Conservation (phyloP, 2,329 filamentous ascomycete species). For the Remersonia thermophila region DNA sequence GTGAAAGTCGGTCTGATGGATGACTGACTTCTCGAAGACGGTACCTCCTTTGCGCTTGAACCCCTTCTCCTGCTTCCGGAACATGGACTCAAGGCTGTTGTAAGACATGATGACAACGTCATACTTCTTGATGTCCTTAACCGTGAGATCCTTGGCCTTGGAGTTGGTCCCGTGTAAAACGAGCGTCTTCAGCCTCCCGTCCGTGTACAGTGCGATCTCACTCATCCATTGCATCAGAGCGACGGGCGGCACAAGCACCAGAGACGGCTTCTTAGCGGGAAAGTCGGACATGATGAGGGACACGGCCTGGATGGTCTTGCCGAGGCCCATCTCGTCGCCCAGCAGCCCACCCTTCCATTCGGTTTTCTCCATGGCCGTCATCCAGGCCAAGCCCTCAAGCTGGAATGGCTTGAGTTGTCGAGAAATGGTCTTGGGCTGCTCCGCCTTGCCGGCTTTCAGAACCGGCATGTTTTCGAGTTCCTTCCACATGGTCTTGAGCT, state of each 20-base stretch:
- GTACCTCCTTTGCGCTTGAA: constrained; percentile 70
- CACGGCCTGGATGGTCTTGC: constrained; percentile 96
- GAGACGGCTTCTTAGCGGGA: constrained; percentile 65
- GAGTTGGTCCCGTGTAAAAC: constrained; percentile 80
- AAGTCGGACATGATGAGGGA: constrained; percentile 98
- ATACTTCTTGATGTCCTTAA: constrained; percentile 65
- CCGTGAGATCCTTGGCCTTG: constrained; percentile 65
- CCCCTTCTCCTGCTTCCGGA: constrained; percentile 84
- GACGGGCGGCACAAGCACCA: constrained; percentile 85
- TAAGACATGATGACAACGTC: constrained; percentile 98
- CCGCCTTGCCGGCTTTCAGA: constrained; percentile 48
- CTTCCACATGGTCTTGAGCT: constrained; percentile 74
- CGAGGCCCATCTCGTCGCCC: constrained; percentile 97
- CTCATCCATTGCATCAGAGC: constrained; percentile 91
- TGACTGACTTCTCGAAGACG: constrained; percentile 65
- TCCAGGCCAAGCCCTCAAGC: constrained; percentile 87
- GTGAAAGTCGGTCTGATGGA: constrained; percentile 80
- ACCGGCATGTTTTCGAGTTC: constrained; percentile 56
- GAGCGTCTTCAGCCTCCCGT: constrained; percentile 79
- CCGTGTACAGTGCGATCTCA: constrained; percentile 70
- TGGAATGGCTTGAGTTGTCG: constrained; percentile 87
- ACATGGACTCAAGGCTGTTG: constrained; percentile 80
- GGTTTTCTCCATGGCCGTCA: constrained; percentile 77
- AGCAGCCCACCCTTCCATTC: constrained; percentile 81
- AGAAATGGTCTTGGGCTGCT: constrained; percentile 66